phyloP scores from a whole-genome alignment of 169 alveolate species.

The Plasmodium inui region DNA sequence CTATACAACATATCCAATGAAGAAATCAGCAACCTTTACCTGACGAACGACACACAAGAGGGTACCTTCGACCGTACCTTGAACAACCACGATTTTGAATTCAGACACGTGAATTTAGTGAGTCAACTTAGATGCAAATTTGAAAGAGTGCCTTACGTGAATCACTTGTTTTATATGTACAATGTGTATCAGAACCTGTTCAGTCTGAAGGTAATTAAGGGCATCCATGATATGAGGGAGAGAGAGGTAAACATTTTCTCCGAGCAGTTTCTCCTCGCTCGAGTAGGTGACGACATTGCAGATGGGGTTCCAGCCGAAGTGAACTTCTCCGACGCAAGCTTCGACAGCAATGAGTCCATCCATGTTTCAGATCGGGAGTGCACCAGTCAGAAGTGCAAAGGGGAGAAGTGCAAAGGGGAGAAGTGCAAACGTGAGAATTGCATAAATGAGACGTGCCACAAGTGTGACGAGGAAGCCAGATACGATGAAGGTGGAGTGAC shows the following conservation, averaged over 20 bases:
- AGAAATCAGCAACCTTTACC: slow-evolving; percentile 37
- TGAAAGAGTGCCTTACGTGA: slow-evolving; percentile 17
- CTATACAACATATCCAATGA: slow-evolving; percentile 37
- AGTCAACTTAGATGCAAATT: slow-evolving; percentile 29
- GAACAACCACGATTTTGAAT: slow-evolving; percentile 12
- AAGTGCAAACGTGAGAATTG: too few species aligned
- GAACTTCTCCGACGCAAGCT: slow-evolving; percentile 50
- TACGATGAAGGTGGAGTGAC: not conserved
- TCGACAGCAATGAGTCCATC: slow-evolving; percentile 38
- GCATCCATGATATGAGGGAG: slow-evolving; percentile 27
- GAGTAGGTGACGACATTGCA: slow-evolving; percentile 26
- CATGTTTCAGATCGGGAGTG: not conserved
- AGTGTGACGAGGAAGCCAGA: not conserved
- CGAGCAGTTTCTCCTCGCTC: slow-evolving; percentile 2
- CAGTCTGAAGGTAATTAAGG: slow-evolving; percentile 21
- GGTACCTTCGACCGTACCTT: not conserved
- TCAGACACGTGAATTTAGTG: not conserved
- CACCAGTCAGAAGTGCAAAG: not conserved
- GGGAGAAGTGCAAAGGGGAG: too few species aligned
- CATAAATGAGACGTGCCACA: not conserved
- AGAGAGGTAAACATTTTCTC: not conserved
- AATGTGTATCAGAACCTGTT: slow-evolving; percentile 17
- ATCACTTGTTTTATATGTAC: slow-evolving; percentile 41
- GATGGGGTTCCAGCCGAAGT: not conserved
- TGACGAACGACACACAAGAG: slow-evolving; percentile 14